These are phyloP conservation scores for Chalaropsis ovoidea DNA, from an alignment of 2,329 filamentous ascomycete genomes.

Conservation along the genomic window DNA sequence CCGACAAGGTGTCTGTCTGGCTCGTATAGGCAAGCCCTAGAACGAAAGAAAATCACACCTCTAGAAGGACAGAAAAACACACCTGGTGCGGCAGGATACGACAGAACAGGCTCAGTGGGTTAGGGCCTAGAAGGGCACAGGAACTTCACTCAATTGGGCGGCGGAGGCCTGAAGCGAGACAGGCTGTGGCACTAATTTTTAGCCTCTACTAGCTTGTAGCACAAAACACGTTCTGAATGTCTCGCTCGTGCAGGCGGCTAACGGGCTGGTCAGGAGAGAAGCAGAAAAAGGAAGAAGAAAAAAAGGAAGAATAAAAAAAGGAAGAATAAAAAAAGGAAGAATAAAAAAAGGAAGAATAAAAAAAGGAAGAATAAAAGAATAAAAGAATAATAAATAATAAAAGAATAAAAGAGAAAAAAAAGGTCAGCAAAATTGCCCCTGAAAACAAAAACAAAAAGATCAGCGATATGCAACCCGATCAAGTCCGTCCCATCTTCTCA, in stretches of 20 bases:
- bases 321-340: background rate
- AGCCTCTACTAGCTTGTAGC: background rate
- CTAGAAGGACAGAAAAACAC: background rate
- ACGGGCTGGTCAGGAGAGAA: background rate
- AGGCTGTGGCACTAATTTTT: background rate
- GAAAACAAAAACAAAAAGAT: background rate
- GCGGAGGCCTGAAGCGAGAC: background rate
- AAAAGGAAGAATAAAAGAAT: background rate
- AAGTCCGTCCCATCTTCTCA: constrained; percentile 9
- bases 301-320: background rate
- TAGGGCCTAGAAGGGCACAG: background rate
- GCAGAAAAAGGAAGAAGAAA: too few species aligned
- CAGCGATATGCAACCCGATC: background rate
- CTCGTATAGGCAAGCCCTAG: constrained; percentile 4
- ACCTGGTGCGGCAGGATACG: background rate
- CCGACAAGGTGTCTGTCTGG: background rate
- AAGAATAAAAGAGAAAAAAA: background rate
- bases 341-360: background rate
- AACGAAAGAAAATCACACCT: background rate
- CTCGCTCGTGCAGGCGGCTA: background rate
- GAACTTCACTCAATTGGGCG: too few species aligned
- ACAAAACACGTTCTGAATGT: background rate
- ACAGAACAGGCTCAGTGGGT: background rate
- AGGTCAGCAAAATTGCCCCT: background rate
- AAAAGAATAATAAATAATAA: background rate